phyloP scores from a whole-genome alignment of 441 rosid genomes.

The Bocquillonia castaneifolia region DNA sequence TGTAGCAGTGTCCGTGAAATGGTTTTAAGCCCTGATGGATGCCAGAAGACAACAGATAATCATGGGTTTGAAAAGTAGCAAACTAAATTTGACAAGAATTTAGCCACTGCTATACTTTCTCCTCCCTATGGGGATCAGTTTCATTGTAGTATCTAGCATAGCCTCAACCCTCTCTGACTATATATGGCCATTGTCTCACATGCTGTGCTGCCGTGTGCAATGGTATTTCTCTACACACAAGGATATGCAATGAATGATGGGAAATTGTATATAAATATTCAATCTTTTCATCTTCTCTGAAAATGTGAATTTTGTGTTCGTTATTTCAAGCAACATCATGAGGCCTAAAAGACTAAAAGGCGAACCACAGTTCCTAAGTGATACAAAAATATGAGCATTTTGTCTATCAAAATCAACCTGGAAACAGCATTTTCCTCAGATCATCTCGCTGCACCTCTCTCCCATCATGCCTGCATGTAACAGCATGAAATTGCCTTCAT shows the following conservation, averaged over 20 bases:
- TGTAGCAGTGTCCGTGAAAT: too few relatives aligned
- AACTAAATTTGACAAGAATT: too few relatives aligned
- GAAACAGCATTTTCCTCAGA: not conserved
- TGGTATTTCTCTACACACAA: not conserved
- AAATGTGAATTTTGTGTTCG: conserved; percentile 3
- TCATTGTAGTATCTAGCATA: too few relatives aligned
- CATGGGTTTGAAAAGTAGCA: too few relatives aligned
- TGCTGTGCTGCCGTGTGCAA: not conserved
- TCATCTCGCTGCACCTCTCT: not conserved
- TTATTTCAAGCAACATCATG: not conserved
- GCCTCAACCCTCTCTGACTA: not conserved
- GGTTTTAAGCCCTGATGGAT: too few relatives aligned
- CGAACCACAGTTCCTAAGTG: not conserved
- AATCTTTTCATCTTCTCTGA: not conserved
- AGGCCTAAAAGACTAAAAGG: not conserved
- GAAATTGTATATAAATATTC: not conserved
- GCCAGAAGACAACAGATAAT: too few relatives aligned
- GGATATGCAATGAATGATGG: not conserved
- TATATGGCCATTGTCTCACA: not conserved
- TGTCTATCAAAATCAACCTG: not conserved
- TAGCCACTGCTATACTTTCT: too few relatives aligned
- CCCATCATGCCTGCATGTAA: conserved; percentile 11
- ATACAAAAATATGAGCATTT: not conserved
- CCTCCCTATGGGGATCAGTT: too few relatives aligned
- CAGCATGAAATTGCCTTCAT: not conserved